Evolutionary conservation across 2,329 filamentous ascomycete genomes (phyloP), one percentile per base, ranked within the genome.

Genomic region (Arthrobotrys sphaeroides): DNA sequence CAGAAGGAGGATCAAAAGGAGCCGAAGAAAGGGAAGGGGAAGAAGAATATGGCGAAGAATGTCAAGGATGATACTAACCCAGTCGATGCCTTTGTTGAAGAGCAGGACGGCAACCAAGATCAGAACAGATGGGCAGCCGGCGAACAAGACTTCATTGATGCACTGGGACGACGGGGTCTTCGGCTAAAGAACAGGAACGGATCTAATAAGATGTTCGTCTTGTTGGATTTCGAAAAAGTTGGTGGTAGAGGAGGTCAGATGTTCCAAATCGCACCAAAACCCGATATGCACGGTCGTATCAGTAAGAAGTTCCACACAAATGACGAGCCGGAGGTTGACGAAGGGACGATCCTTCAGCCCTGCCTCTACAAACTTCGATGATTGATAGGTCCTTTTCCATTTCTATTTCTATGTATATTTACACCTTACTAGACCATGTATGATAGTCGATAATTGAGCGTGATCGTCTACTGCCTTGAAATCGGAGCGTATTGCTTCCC

Each of bases 151-250:
- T 99, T 99, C 81, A 88, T 98, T 5, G 90, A 94, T 60, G 93
- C 94, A 0, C 87, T 98, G 77, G 85, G 87, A 59, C 89, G 90
- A 78, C 87, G 94, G 18, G 95, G 95, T 0, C 97, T 99, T 80
- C 85, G 94, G n/a, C 86, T 97, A 28, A 90, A 91, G 79, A 88
- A 88, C 6, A 88, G 87, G 79, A 93, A 99, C 84, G 84, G 96
- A 80, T 88, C 87, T 67, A 99, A 99, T 84, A 96, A 91, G 84
- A 99, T 99, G 95, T 99, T 99, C 84, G 94, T 98, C 79, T 92
- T 91, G 84, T 94, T 99, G 93, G 89, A 91, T 79, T 99, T 99
- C 83, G 85, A 94, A 80, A 99, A 98, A 84, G 89, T 87, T 26
- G n/a, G 89, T 88, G 18, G 84, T 88, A 47, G 22, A 79, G 80